Evolutionary conservation across 169 alveolate genomes (phyloP), one percentile per base, ranked within the genome.

Genomic region (Neospora caninum): DNA sequence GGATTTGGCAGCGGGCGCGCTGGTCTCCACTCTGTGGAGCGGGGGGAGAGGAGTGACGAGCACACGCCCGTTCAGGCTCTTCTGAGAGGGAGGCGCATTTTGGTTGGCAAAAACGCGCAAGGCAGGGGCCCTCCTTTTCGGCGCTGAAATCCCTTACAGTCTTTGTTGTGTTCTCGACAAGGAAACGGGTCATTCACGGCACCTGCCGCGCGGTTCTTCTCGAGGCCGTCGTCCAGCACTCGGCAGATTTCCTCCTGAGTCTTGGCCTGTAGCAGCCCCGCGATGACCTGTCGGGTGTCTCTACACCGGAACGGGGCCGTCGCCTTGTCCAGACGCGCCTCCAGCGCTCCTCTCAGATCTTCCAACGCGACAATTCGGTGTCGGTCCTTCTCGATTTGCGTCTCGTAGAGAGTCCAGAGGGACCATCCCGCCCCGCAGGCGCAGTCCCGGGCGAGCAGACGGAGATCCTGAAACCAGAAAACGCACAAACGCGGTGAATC

Each of bases 401-500:
- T n/a, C 43, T n/a, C n/a, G 45, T 20, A 78, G 45, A 78, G 31
- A 7, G 7, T 78, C 39, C 39, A 78, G 29, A 78, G 42, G 43
- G 22, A 18, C 9, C 18, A 4, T 10, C 49, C 86, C 2, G 86
- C 86, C 43, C 86, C 86, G 45, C 86, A 78, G 43, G 4, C 49
- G 86, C 86, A 78, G n/a, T 78, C 86, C 9, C 29, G 39, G 45
- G 86, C 1, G 45, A 78, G 86, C 86, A 78, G 39, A 0, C 27
- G 86, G n/a, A 78, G 86, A n/a, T 78, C 86, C 86, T 78, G 86
- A n/a, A n/a, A 27, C n/a, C 73, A 27, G 18, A 27, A 64, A 64
- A 27, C 18, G n/a, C 18, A 64, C n/a, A 64, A 64, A 64, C 73
- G 73, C 27, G 27, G 73, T 27, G 18, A 27, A 20, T 18, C 27